A percentile compares a stretch with the other conserved stretches of the same genome.
These are phyloP conservation scores for Ilex aquifolium DNA, from an alignment of 257 asterid genomes.

Conservation along the genomic window DNA sequence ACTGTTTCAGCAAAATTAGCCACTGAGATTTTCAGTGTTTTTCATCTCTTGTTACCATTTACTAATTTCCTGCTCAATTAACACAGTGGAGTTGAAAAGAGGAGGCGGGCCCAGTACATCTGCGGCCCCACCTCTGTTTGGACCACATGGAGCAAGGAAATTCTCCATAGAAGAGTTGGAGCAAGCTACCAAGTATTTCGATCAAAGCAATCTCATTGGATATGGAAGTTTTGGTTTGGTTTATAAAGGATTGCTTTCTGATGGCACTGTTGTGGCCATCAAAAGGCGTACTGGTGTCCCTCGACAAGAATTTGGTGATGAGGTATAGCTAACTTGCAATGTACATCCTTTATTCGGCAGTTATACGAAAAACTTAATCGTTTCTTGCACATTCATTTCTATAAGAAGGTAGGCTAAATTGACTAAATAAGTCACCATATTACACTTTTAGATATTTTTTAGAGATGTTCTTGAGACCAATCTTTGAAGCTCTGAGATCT, in stretches of 20 bases:
- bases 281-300: slow-evolving; percentile 45
- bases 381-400: too few relatives aligned
- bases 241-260: slow-evolving; percentile 63
- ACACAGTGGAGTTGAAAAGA: slow-evolving; percentile 35
- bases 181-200: slow-evolving; percentile 53
- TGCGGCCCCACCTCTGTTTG: slow-evolving; percentile 12
- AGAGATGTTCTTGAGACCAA: neutral
- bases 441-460: too few relatives aligned
- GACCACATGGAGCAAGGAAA: slow-evolving; percentile 37
- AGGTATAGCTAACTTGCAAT: slow-evolving; percentile 27
- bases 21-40: too few relatives aligned
- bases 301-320: slow-evolving; percentile 36
- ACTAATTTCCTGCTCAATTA: slow-evolving; percentile 14
- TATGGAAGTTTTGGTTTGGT: slow-evolving; percentile 59
- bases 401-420: too few relatives aligned
- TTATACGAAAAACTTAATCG: too few relatives aligned
- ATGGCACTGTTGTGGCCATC: slow-evolving; percentile 69
- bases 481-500: slow-evolving; percentile 10
- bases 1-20: slow-evolving; percentile 4
- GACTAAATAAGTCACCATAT: too few relatives aligned
- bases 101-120: slow-evolving; percentile 20
- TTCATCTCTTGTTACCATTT: neutral
- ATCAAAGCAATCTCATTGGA: slow-evolving; percentile 59
- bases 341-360: neutral
- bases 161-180: slow-evolving; percentile 63